Percentiles rank a stretch among this genome's conserved stretches.
Conservation (phyloP, 140 eudicot species). For the Bidens hawaiensis region DNA sequence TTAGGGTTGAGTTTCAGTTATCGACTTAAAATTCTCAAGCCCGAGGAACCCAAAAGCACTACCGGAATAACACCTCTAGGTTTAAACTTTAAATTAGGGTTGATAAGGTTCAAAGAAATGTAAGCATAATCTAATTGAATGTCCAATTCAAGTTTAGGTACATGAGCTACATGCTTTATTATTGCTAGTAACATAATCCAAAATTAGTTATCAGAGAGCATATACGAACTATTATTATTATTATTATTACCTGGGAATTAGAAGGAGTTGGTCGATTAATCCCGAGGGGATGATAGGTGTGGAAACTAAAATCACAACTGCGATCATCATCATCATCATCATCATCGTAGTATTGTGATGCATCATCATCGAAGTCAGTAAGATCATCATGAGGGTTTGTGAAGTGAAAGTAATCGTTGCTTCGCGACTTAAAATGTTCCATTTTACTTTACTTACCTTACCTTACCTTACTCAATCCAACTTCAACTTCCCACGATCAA, state of each 20-base stretch:
- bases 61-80: too few relatives aligned
- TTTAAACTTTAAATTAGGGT: too few relatives aligned
- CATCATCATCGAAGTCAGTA: slow-evolving; percentile 22
- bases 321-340: too few relatives aligned
- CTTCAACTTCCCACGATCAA: too few relatives aligned
- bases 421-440: slow-evolving; percentile 37
- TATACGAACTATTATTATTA: slow-evolving; percentile 1
- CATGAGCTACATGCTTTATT: background rate
- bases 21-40: too few relatives aligned
- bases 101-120: slow-evolving; percentile 10
- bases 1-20: too few relatives aligned
- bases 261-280: slow-evolving; percentile 1
- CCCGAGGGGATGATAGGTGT: slow-evolving; percentile 9
- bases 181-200: background rate
- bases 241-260: slow-evolving; percentile 27
- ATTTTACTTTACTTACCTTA: too few relatives aligned
- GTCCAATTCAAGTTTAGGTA: slow-evolving; percentile 10
- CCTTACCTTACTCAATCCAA: too few relatives aligned
- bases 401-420: slow-evolving; percentile 36
- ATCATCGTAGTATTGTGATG: too few relatives aligned
- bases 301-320: slow-evolving; percentile 33
- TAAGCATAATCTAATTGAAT: slow-evolving; percentile 7
- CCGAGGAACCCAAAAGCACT: too few relatives aligned
- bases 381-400: slow-evolving; percentile 33
- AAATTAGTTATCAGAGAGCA: background rate